Evolutionary conservation across 768 basidiomycete species (phyloP).

Genomic region (Boletus pseudo-olivaceus): DNA sequence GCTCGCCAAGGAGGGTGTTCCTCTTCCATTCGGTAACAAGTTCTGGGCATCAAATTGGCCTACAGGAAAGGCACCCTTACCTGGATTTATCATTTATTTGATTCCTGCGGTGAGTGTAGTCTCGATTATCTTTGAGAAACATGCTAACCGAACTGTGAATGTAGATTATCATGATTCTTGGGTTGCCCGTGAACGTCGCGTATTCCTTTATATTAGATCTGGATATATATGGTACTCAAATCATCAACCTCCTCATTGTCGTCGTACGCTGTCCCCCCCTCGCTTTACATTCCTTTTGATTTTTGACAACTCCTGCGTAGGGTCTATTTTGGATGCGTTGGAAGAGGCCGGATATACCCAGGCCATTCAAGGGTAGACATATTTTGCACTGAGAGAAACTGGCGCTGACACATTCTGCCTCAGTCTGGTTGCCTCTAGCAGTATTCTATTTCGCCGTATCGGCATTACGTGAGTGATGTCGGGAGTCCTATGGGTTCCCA

Average conservation of each 20-base stretch:
- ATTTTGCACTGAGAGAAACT: no score
- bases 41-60: conserved; percentile 67
- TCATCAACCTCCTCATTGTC: conserved; percentile 55
- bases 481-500: background rate
- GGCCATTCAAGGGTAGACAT: conserved; percentile 51
- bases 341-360: conserved; percentile 40
- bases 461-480: conserved; percentile 42
- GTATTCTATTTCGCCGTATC: conserved; percentile 51
- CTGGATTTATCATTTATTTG: conserved; percentile 52
- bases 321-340: conserved; percentile 57
- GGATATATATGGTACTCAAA: conserved; percentile 45
- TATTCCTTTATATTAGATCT: conserved; percentile 64
- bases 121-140: background rate
- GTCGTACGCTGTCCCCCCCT: conserved; percentile 35
- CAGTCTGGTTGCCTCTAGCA: conserved; percentile 52
- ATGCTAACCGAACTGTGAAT: conserved; percentile 8
- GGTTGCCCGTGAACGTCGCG: conserved; percentile 47
- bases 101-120: conserved; percentile 43
- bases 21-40: conserved; percentile 53
- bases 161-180: conserved; percentile 52
- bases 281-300: no score
- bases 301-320: conserved; percentile 17
- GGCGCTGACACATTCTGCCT: background rate
- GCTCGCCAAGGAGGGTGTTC: conserved; percentile 61
- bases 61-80: conserved; percentile 52